Evolutionary conservation across 2,329 filamentous ascomycete species (phyloP), one percentile per base, ranked within the genome.

Genomic region (Pseudogymnoascus sp.): DNA sequence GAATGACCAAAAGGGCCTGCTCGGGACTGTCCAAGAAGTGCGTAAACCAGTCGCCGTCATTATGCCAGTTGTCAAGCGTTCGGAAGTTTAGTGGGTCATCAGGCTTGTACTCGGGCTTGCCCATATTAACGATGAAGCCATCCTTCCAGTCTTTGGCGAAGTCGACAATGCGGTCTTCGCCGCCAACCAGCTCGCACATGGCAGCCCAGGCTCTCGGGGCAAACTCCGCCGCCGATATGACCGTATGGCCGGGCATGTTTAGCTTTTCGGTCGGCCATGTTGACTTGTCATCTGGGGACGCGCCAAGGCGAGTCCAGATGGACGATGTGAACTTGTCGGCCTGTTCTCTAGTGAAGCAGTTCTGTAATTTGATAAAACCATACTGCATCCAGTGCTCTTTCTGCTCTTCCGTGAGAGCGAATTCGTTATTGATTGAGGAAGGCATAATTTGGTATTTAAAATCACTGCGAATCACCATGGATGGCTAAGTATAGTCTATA

Each of bases 181-280:
- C 85, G 60, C 85, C 85, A 63, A 85, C 81, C 13, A 89, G 78
- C 71, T 85, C 81, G 70, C 81, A 84, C 63, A 88, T 86, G 17
- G 84, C 84, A 0, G 77, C 74, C 85, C 85, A 88, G 2, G 84
- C 85, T 63, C 80, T 80, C 0, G 86, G 86, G 0, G 85, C 83
- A 66, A 88, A 83, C 0, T 74, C 72, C 1, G 77, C 73, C 47
- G 80, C 79, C 63, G 79, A 73, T 63, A 85, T 83, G 36, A 73
- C 70, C 24, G 74, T 76, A 72, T 86, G 84, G 17, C 73, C 73
- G 0, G 84, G 84, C 84, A 89, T 87, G 74, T 88, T 82, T 62
- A 77, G 82, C 54, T 82, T 78, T 65, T 81, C 78, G 4, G 74
- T 74, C 17, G 75, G 77, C 86, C 86, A 89, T 47, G 86, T 88